Evolutionary conservation across 164 flowering plant genomes (phyloP).

Genomic region (Macadamia tetraphylla): DNA sequence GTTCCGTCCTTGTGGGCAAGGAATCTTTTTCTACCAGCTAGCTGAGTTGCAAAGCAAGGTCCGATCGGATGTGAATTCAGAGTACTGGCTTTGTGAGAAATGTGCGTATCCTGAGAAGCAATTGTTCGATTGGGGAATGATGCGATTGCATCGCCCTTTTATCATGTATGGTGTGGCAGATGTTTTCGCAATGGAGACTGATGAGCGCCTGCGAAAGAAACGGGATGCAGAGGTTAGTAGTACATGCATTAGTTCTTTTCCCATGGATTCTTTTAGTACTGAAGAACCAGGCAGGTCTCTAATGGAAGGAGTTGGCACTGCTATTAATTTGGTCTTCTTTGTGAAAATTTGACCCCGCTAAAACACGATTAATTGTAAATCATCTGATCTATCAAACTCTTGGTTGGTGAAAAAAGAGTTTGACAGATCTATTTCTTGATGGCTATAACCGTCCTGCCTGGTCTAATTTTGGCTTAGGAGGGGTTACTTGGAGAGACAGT

Average conservation of each 20-base stretch:
- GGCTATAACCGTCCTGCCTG: not conserved
- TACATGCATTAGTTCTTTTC: slow-evolving; percentile 1
- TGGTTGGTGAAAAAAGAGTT: not conserved
- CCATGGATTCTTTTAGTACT: too few species aligned
- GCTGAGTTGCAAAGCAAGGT: slow-evolving; percentile 80
- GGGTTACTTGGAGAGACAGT: not conserved
- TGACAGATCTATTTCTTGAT: not conserved
- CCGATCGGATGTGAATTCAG: slow-evolving; percentile 78
- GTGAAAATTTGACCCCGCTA: too few species aligned
- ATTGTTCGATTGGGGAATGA: slow-evolving; percentile 90
- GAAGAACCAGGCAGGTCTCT: too few species aligned
- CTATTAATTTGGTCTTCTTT: too few species aligned
- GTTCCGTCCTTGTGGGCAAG: slow-evolving; percentile 28
- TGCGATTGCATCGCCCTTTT: slow-evolving; percentile 57
- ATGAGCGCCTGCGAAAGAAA: slow-evolving; percentile 82
- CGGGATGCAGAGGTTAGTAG: slow-evolving; percentile 76
- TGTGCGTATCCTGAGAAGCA: slow-evolving; percentile 79
- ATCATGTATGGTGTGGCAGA: slow-evolving; percentile 66
- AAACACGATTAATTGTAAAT: too few species aligned
- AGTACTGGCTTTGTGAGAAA: slow-evolving; percentile 68
- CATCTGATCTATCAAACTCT: not conserved
- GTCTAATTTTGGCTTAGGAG: not conserved
- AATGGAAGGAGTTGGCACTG: too few species aligned
- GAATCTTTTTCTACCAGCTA: slow-evolving; percentile 52
- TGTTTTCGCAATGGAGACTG: slow-evolving; percentile 72